Evolutionary conservation across 1,284 basidiomycete species (phyloP), one percentile per base, ranked within the genome.

Genomic region (Anthracocystis walkeri): DNA sequence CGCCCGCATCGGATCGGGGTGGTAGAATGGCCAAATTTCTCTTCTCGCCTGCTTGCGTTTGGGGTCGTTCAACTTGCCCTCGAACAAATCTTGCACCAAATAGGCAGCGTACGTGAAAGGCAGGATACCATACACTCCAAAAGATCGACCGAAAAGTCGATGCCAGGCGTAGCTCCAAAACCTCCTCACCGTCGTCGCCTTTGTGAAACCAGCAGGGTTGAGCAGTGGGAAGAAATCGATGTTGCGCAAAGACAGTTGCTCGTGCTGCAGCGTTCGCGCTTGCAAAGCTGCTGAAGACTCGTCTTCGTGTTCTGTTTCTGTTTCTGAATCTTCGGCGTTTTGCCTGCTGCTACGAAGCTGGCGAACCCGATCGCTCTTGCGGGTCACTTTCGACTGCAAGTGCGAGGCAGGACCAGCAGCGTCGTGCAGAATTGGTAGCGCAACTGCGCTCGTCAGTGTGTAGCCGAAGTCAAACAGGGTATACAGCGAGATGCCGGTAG

Each of bases 391-490:
- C n/a, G 46, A 25, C 38, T 60, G 38, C 10, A 35, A 27, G 10
- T 23, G 12, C 1, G 52, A 29, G 2, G 58, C 46, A 4, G 62
- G 54, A 0, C 33, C 54, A 0, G 59, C 44, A 16, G 56, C 59
- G n/a, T 70, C 72, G 41, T 66, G 55, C 57, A 79, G 21, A 23
- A 79, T 64, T 2, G 74, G 74, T 27, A 79, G 50, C 6, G 65
- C 74, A 1, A 77, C 59, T 2, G 77, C 70, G 21, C 75, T 75
- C 25, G 59, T 72, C 40, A 79, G 45, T 0, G 74, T 79, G 48
- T 79, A 79, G n/a, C 77, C 77, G 23, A 73, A 73, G 23, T 79
- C 77, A 33, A 79, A 79, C 5, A 79, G 56, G 20, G 77, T 68
- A 25, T 77, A 79, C 27, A 79, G 64, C 31, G 77, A 73, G 23